Evolutionary conservation across 2,329 filamentous ascomycete genomes (phyloP), one percentile per base, ranked within the genome.

Genomic region (Aaosphaeria pasadenensis): DNA sequence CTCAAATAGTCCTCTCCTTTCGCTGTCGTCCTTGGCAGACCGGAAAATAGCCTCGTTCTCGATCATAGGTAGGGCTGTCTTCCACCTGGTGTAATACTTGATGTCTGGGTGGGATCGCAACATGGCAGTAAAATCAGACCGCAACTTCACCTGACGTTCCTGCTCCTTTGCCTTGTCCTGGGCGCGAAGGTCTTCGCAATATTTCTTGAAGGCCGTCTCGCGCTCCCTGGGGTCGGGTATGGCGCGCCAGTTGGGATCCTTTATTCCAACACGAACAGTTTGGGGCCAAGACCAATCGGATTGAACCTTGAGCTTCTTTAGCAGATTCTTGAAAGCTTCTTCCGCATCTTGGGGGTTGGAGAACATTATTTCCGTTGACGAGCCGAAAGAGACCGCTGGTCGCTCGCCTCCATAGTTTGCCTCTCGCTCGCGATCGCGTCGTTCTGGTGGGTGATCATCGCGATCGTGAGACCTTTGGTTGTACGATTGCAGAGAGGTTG

Each of bases 11-110:
- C 91, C 87, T 52, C 88, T 86, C 48, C 91, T 86, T 75, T 97
- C 94, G 49, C 83, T 80, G 60, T 99, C 94, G 66, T 92, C 82
- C 59, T 87, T 88, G 39, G 91, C 92, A 30, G 91, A 92, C 60
- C 91, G 87, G 75, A 97, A 99, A 50, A 95, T 94, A 42, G 90
- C 94, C 77, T 99, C 94, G 43, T 88, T 88, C 71, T 97, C 90
- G 53, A 99, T 90, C 55, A 96, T 95, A 7, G 91, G 90, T 43
- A 89, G 86, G 45, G 92, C 94, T 11, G 90, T 96, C 80, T 91
- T 95, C 94, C 94, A 99, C 52, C 91, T 87, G 39, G 92, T 96
- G 71, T 95, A 96, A 70, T 96, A 85, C 71, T 91, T 94, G 72
- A 99, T 97, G 71, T 99, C 94, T 52, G 91, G 91, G 70, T 99